These are phyloP conservation scores for Apodospora peruviana DNA, from an alignment of 495 filamentous ascomycete species.

Conservation along the genomic window DNA sequence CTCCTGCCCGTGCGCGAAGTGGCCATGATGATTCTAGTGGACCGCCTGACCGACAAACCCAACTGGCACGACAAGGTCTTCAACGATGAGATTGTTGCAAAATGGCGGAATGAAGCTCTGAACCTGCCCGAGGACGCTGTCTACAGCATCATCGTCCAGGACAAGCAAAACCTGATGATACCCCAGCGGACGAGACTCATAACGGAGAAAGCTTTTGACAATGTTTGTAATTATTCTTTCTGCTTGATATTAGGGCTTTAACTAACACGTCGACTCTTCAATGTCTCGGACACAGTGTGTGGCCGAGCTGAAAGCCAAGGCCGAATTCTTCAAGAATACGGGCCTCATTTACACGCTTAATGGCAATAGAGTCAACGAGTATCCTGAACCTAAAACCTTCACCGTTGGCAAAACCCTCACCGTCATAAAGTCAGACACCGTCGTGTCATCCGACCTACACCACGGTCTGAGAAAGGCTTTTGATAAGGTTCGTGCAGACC, in stretches of 20 bases:
- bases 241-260: constrained; percentile 11
- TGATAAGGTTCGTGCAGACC: constrained; percentile 34
- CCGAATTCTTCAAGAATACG: constrained; percentile 24
- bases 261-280: not conserved
- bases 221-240: constrained; percentile 18
- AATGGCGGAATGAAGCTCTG: constrained; percentile 34
- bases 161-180: not conserved
- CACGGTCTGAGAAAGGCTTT: constrained; percentile 16
- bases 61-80: constrained; percentile 55
- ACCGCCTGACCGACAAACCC: constrained; percentile 34
- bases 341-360: constrained; percentile 33
- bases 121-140: constrained; percentile 21
- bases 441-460: constrained; percentile 13
- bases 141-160: constrained; percentile 15
- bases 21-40: constrained; percentile 36
- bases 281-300: constrained; percentile 22
- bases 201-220: constrained; percentile 36
- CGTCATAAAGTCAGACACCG: constrained; percentile 24
- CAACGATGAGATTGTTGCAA: constrained; percentile 35
- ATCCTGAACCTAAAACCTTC: too few species aligned
- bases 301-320: constrained; percentile 45
- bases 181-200: constrained; percentile 16
- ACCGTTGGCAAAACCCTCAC: too few species aligned
- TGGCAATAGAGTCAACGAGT: too few species aligned
- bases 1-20: constrained; percentile 27